These are phyloP conservation scores for Waitea zeae DNA, from an alignment of 1,284 basidiomycete species.

Conservation along the genomic window DNA sequence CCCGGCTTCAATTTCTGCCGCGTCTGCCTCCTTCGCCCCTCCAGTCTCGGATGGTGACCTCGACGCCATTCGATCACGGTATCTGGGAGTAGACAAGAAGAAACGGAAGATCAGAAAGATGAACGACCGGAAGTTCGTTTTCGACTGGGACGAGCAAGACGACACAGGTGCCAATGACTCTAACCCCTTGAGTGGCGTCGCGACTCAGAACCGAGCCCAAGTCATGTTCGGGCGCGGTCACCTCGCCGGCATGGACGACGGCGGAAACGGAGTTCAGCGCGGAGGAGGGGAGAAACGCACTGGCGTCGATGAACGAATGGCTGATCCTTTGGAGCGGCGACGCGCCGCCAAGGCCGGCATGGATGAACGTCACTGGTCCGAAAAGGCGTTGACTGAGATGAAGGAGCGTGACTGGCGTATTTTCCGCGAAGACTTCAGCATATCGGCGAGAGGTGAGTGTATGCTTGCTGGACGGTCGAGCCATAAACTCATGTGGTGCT, in stretches of 20 bases:
- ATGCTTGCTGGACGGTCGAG: not conserved
- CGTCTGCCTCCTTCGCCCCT: constrained; percentile 35
- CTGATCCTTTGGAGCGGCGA: constrained; percentile 67
- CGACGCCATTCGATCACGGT: constrained; percentile 66
- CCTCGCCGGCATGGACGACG: constrained; percentile 76
- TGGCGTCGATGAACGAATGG: constrained; percentile 26
- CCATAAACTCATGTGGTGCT: constrained; percentile 2
- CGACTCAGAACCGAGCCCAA: constrained; percentile 52
- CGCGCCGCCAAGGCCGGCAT: constrained; percentile 68
- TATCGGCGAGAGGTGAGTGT: constrained; percentile 64
- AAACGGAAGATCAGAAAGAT: constrained; percentile 87
- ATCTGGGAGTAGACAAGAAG: constrained; percentile 84
- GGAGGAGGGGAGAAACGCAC: constrained; percentile 19
- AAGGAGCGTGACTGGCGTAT: constrained; percentile 98
- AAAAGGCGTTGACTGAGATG: constrained; percentile 91
- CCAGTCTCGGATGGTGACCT: constrained; percentile 65
- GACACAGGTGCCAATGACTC: constrained; percentile 67
- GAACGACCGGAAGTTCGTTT: constrained; percentile 93
- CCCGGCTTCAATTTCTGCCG: constrained; percentile 11
- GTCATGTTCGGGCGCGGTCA: constrained; percentile 77
- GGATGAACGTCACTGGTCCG: constrained; percentile 93
- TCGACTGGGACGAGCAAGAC: constrained; percentile 93
- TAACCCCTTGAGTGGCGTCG: constrained; percentile 18
- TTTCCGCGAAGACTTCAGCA: constrained; percentile 96
- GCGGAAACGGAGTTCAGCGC: constrained; percentile 30